Conservation (phyloP, 2,329 filamentous ascomycete species). For the Fusarium neocosmosporiellum region DNA sequence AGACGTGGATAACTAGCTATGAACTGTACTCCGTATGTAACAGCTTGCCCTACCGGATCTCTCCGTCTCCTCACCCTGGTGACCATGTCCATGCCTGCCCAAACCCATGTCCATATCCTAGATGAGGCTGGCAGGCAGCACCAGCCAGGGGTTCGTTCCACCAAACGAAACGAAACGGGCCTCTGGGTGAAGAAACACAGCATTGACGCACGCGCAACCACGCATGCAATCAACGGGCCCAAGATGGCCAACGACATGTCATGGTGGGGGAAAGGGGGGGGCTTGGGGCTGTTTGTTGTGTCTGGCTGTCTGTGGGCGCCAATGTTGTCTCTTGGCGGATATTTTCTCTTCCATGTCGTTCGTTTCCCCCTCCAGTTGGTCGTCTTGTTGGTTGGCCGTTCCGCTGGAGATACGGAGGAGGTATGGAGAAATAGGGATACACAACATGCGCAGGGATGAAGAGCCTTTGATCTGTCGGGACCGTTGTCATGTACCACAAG, state of each 20-base stretch:
- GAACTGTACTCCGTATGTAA: not conserved
- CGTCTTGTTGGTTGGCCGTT: not conserved
- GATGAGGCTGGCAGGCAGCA: not conserved
- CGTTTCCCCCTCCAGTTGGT: not conserved
- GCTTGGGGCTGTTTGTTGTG: not conserved
- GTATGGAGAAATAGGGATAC: not conserved
- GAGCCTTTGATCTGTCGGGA: not conserved
- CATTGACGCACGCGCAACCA: not conserved
- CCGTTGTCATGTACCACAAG: not conserved
- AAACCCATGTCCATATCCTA: not conserved
- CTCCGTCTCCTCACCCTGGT: not conserved
- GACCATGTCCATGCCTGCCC: not conserved
- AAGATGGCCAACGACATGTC: not conserved
- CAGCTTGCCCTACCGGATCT: not conserved
- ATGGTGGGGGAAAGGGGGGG: not conserved
- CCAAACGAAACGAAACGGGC: not conserved
- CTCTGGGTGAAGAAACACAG: not conserved
- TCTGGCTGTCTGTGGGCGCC: not conserved
- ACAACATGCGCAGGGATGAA: conserved; percentile 2
- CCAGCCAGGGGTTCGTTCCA: not conserved
- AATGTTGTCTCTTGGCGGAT: not conserved
- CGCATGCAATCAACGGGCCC: not conserved
- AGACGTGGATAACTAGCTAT: not conserved
- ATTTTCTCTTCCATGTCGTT: not conserved
- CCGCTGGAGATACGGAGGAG: not conserved